Evolutionary conservation across 2,329 filamentous ascomycete genomes (phyloP).

Genomic region (Rhinocladiella similis): DNA sequence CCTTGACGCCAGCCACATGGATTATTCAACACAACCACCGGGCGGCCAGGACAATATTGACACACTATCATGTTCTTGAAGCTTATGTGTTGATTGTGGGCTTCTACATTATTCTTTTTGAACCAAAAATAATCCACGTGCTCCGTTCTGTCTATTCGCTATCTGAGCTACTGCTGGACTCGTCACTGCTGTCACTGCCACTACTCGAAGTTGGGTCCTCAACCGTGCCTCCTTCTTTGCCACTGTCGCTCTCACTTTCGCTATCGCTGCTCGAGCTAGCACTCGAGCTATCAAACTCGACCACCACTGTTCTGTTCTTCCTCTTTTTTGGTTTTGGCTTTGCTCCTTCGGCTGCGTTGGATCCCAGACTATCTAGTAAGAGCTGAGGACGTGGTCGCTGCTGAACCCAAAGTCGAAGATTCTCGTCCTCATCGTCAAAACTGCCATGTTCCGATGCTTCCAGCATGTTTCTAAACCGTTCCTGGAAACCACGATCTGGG

Average conservation of each 20-base stretch:
- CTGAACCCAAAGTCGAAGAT: slow-evolving; percentile 23
- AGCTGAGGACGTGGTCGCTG: slow-evolving; percentile 16
- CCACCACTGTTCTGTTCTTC: slow-evolving; percentile 44
- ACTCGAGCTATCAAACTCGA: slow-evolving; percentile 33
- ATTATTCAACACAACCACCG: too few species aligned
- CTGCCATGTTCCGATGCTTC: slow-evolving; percentile 7
- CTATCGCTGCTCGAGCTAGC: slow-evolving; percentile 42
- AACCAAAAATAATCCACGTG: too few species aligned
- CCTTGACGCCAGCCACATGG: too few species aligned
- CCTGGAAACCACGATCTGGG: slow-evolving; percentile 9
- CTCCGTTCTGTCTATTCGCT: not conserved
- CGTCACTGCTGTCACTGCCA: slow-evolving; percentile 68
- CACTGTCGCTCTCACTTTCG: slow-evolving; percentile 23
- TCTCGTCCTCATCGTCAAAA: slow-evolving; percentile 39
- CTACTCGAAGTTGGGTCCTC: slow-evolving; percentile 79
- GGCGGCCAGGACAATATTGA: too few species aligned
- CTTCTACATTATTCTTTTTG: too few species aligned
- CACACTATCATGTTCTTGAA: too few species aligned
- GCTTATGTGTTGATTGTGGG: too few species aligned
- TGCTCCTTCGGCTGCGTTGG: slow-evolving; percentile 21
- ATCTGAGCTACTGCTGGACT: slow-evolving; percentile 10
- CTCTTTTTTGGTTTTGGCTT: slow-evolving; percentile 37
- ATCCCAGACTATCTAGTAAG: slow-evolving; percentile 25
- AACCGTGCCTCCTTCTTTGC: slow-evolving; percentile 44
- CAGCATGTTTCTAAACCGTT: slow-evolving; percentile 10